Percentiles rank a stretch among this genome's conserved stretches.
phyloP scores from a whole-genome alignment of 305 asterid species.

The Fraxinus sp. region DNA sequence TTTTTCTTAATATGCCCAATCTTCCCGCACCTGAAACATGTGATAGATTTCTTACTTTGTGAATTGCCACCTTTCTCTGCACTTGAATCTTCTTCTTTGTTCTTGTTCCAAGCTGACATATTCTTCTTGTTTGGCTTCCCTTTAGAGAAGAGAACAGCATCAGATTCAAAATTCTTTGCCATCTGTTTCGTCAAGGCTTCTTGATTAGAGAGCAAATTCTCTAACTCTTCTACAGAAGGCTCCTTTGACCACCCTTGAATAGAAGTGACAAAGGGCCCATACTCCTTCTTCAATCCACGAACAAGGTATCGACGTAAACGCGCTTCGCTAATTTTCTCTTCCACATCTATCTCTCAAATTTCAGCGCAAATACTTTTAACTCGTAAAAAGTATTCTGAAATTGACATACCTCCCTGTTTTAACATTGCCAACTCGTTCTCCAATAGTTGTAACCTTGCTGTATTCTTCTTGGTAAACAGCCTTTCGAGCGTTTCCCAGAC shows the following conservation, averaged over 20 bases:
- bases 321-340: neutral
- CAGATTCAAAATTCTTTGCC: neutral
- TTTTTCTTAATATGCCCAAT: neutral
- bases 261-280: neutral
- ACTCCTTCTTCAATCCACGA: neutral
- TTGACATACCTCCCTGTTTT: constrained; percentile 10
- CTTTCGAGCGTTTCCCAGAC: constrained; percentile 12
- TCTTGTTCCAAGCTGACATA: no score
- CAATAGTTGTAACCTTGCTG: neutral
- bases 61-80: neutral
- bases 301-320: neutral
- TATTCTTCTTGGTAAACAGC: constrained; percentile 12
- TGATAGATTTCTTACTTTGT: neutral
- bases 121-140: neutral
- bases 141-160: neutral
- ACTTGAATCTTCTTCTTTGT: no score
- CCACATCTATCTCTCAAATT: neutral
- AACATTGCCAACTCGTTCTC: constrained; percentile 24
- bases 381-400: constrained; percentile 17
- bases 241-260: constrained; percentile 9
- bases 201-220: neutral
- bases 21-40: neutral
- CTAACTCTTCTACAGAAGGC: constrained; percentile 13
- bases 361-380: constrained; percentile 20
- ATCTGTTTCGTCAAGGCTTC: constrained; percentile 7